Evolutionary conservation across 176 grass and related monocot species (phyloP).

Genomic region (barley (Hordeum vulgare)): MorexV3_pseudomolecules_assembly NC_058523.1:520655863-520656362

Average conservation of each 20-base stretch:
- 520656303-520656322: neutral
- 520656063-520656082: neutral
- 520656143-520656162: too few relatives aligned
- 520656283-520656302: neutral
- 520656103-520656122: neutral
- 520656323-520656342: neutral
- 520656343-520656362: neutral
- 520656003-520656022: too few relatives aligned
- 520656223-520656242: neutral
- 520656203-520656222: neutral
- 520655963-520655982: too few relatives aligned
- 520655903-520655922: neutral
- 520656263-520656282: neutral
- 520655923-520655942: too few relatives aligned
- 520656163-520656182: neutral
- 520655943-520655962: too few relatives aligned
- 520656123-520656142: neutral
- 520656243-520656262: neutral
- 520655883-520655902: neutral
- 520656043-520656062: neutral
- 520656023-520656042: too few relatives aligned
- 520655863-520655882: neutral
- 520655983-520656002: too few relatives aligned
- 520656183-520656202: neutral
- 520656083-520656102: neutral